Evolutionary conservation across 768 basidiomycete species (phyloP).

Genomic region (Lanmaoa pseudosensibilis): DNA sequence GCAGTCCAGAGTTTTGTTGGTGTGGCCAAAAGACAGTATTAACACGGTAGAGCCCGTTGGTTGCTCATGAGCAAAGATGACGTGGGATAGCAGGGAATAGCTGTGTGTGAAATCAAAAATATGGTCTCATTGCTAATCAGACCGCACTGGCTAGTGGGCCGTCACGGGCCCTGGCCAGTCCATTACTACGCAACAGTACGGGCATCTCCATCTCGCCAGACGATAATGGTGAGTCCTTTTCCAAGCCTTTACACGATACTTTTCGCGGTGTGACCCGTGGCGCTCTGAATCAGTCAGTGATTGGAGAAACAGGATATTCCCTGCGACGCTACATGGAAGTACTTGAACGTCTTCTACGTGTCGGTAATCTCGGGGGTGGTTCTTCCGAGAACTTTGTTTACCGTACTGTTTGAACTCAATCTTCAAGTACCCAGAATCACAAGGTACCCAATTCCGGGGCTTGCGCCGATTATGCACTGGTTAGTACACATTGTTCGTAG

Average conservation of each 20-base stretch:
- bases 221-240: background rate
- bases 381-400: background rate
- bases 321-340: background rate
- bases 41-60: slow-evolving; percentile 6
- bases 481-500: background rate
- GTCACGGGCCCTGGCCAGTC: too few relatives aligned
- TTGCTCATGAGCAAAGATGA: slow-evolving; percentile 22
- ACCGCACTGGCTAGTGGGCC: background rate
- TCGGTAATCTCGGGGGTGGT: background rate
- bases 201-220: background rate
- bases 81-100: slow-evolving; percentile 16
- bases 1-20: slow-evolving; percentile 1
- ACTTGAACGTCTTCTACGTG: too few relatives aligned
- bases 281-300: background rate
- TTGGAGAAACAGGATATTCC: background rate
- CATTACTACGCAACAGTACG: background rate
- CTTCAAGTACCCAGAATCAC: background rate
- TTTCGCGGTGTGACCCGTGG: background rate
- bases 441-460: background rate
- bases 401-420: too few relatives aligned
- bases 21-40: background rate
- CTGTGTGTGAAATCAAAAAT: background rate
- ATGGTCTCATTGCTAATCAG: background rate
- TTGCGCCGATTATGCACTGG: background rate
- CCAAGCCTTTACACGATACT: background rate